Base-by-base conservation (phyloP, 495 filamentous ascomycete species). In the Lophiotrema nucula region DNA sequence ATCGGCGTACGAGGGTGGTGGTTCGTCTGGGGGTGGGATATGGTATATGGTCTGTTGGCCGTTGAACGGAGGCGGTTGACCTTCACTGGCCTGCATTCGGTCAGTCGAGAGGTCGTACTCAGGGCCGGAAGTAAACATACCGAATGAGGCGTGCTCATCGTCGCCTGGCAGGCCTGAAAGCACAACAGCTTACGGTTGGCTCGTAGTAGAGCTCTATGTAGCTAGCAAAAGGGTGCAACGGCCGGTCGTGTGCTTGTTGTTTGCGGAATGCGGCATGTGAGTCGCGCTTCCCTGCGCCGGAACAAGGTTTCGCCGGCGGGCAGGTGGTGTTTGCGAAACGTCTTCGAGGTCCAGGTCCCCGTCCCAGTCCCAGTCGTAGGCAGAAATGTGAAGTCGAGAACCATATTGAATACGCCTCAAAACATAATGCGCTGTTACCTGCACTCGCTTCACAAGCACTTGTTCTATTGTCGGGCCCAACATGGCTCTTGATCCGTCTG, bases 401-500 rank as follows among this genome's bases (percentile, higher is more conserved):
- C n/a, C n/a, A n/a, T n/a, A n/a, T n/a, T n/a, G n/a, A 35, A 52
- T 18, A 35, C 31, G 8, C 31, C 31, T 35, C 31, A 15, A 35
- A 15, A 35, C 47, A 65, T 52, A 45, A 65, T 65, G 62, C 56
- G 39, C 62, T 35, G 42, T 23, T 46, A 28, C 47, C 41, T 37
- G 44, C 42, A 37, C 18, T 31, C 39, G 12, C 22, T 45, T 12
- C 25, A 26, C 47, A 43, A 16, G 53, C 44, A 46, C 41, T 33
- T 39, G 26, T 35, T 26, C 41, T 53, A 52, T 33, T 47, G 47
- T 33, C 26, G 33, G 43, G 62, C 50, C 28, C 64, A 58, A 38
- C 45, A 74, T 74, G 72, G 65, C 61, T 47, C 62, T 70, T 56
- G 72, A 72, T 50, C 58, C 64, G 27, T 28, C 58, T 42, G 54